phyloP scores from a whole-genome alignment of 768 basidiomycete species.

The Hericium rajendrae region DNA sequence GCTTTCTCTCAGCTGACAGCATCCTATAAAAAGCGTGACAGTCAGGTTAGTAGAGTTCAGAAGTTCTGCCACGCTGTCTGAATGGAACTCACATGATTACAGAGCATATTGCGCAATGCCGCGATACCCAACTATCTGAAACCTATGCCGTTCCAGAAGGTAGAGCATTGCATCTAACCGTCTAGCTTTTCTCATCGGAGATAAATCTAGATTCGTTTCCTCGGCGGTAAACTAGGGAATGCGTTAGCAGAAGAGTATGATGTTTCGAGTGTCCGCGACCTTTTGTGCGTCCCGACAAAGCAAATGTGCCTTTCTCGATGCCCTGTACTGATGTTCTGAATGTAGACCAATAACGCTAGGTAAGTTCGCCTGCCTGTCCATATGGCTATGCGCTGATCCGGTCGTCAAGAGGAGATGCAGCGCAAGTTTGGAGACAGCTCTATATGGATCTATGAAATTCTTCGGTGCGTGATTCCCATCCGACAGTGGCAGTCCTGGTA shows the following conservation, averaged over 20 bases:
- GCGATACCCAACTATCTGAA: slow-evolving; percentile 80
- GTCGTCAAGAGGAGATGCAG: slow-evolving; percentile 27
- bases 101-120: slow-evolving; percentile 78
- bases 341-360: slow-evolving; percentile 49
- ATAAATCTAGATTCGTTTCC: slow-evolving; percentile 65
- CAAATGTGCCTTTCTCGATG: neutral
- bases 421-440: slow-evolving; percentile 71
- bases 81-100: slow-evolving; percentile 1
- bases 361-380: slow-evolving; percentile 17
- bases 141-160: slow-evolving; percentile 64
- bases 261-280: slow-evolving; percentile 81
- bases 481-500: neutral
- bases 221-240: slow-evolving; percentile 91
- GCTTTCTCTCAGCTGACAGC: slow-evolving; percentile 55
- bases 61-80: too few species aligned
- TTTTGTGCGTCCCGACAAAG: slow-evolving; percentile 52
- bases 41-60: slow-evolving; percentile 41
- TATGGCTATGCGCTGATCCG: neutral
- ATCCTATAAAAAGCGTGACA: slow-evolving; percentile 86
- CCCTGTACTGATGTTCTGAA: neutral
- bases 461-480: slow-evolving; percentile 46
- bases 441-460: slow-evolving; percentile 87
- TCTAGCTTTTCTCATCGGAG: neutral
- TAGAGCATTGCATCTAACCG: slow-evolving; percentile 2
- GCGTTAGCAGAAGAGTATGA: slow-evolving; percentile 83